These are phyloP conservation scores for Eurotiales sp. DNA, from an alignment of 2,329 filamentous ascomycete species.

Conservation along the genomic window DNA sequence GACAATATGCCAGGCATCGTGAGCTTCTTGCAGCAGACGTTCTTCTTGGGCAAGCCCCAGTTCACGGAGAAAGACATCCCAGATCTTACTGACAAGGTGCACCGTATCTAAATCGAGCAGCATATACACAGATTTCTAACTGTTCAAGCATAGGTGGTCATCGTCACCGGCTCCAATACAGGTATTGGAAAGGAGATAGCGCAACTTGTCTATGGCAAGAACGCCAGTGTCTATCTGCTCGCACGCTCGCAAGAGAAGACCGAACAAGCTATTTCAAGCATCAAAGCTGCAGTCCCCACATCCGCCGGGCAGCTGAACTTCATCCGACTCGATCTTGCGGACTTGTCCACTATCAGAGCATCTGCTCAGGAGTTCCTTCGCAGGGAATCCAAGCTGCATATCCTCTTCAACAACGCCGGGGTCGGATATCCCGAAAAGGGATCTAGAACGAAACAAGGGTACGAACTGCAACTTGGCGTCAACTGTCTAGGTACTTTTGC, in stretches of 20 bases:
- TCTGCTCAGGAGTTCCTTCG: conserved; percentile 33
- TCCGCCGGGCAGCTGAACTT: neutral
- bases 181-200: conserved; percentile 41
- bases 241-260: conserved; percentile 41
- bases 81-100: conserved; percentile 17
- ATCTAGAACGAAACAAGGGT: conserved; percentile 29
- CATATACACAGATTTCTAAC: no score
- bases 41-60: no score
- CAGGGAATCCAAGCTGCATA: conserved; percentile 35
- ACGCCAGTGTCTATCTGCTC: conserved; percentile 45
- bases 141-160: no score
- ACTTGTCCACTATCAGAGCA: neutral
- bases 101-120: no score
- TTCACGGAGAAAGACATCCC: conserved; percentile 21
- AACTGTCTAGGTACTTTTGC: conserved; percentile 37
- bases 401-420: conserved; percentile 37
- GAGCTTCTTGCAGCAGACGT: no score
- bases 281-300: conserved; percentile 24
- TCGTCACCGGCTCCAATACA: conserved; percentile 36
- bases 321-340: neutral
- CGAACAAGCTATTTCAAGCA: conserved; percentile 35
- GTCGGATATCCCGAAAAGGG: conserved; percentile 32
- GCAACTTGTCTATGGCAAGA: conserved; percentile 38
- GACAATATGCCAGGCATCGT: no score
- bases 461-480: conserved; percentile 37